These are phyloP conservation scores for Pleurotus ostreatus DNA, from an alignment of 768 basidiomycete genomes.

Conservation along the genomic window DNA sequence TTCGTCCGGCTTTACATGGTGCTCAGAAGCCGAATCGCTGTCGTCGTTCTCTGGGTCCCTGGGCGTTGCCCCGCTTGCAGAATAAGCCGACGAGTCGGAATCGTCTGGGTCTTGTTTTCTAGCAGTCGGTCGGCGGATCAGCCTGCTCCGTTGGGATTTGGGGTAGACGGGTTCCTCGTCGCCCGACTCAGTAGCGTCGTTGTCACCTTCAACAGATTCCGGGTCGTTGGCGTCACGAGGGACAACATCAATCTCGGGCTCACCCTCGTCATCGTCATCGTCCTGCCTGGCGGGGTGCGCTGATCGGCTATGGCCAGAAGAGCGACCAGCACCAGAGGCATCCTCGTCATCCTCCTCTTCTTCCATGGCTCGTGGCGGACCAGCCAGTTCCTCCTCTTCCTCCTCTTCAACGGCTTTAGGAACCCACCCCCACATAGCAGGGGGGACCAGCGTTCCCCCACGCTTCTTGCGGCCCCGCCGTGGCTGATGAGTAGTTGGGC, in stretches of 20 bases:
- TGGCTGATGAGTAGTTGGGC: conserved; percentile 17
- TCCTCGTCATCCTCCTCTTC: conserved; percentile 33
- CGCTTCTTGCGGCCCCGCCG: conserved; percentile 40
- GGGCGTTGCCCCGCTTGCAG: conserved; percentile 20
- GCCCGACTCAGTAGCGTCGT: conserved; percentile 9
- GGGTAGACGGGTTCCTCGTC: conserved; percentile 10
- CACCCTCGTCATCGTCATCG: conserved; percentile 15
- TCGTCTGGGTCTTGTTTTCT: conserved; percentile 7
- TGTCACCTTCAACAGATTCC: neutral
- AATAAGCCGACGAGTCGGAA: neutral
- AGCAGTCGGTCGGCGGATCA: neutral
- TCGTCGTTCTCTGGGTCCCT: conserved; percentile 21
- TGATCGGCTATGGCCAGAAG: conserved; percentile 10
- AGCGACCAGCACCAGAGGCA: conserved; percentile 14
- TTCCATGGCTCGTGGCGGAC: conserved; percentile 16
- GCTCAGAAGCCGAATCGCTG: conserved; percentile 9
- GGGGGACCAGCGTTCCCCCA: conserved; percentile 62
- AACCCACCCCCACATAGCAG: conserved; percentile 85
- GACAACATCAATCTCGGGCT: conserved; percentile 6
- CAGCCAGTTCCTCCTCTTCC: conserved; percentile 15
- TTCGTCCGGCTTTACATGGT: conserved; percentile 10
- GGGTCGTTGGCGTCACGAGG: neutral
- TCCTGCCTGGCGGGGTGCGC: conserved; percentile 13
- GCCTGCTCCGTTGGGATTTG: neutral
- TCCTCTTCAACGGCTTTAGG: conserved; percentile 20